These are phyloP conservation scores for Botrytis paeoniae DNA, from an alignment of 2,329 filamentous ascomycete species.

Conservation along the genomic window DNA sequence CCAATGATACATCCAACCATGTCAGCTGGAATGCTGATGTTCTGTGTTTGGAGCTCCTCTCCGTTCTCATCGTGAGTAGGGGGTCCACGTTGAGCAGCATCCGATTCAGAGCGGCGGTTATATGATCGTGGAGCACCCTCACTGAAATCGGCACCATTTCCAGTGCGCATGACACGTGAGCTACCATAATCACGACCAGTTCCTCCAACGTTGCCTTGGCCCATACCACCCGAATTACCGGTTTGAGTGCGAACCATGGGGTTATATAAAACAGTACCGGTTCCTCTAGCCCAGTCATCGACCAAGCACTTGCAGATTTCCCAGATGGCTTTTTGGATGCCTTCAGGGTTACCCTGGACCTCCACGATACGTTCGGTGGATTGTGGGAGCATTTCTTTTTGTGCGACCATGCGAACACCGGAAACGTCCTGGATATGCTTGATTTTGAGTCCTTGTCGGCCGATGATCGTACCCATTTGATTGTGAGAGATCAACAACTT, in stretches of 20 bases:
- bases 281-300: constrained; percentile 96
- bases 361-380: constrained; percentile 98
- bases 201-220: constrained; percentile 47
- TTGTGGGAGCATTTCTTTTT: constrained; percentile 99
- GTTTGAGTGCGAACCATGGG: constrained; percentile 84
- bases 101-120: constrained; percentile 78
- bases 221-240: constrained; percentile 42
- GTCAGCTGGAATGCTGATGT: constrained; percentile 98
- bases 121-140: constrained; percentile 68
- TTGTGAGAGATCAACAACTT: constrained; percentile 99
- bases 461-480: constrained; percentile 99
- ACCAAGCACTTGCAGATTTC: constrained; percentile 98
- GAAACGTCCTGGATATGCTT: constrained; percentile 98
- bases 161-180: constrained; percentile 85
- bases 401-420: constrained; percentile 96
- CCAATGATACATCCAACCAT: constrained; percentile 99
- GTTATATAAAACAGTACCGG: constrained; percentile 96
- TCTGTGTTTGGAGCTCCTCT: constrained; percentile 96
- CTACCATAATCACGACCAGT: constrained; percentile 54
- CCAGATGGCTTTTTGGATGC: constrained; percentile 95
- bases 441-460: constrained; percentile 94
- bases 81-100: constrained; percentile 74
- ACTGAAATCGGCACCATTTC: constrained; percentile 96
- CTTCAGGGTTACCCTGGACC: constrained; percentile 89
- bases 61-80: constrained; percentile 93